These are phyloP conservation scores for Fusarium sp. DNA, from an alignment of 2,329 filamentous ascomycete species.

Conservation along the genomic window DNA sequence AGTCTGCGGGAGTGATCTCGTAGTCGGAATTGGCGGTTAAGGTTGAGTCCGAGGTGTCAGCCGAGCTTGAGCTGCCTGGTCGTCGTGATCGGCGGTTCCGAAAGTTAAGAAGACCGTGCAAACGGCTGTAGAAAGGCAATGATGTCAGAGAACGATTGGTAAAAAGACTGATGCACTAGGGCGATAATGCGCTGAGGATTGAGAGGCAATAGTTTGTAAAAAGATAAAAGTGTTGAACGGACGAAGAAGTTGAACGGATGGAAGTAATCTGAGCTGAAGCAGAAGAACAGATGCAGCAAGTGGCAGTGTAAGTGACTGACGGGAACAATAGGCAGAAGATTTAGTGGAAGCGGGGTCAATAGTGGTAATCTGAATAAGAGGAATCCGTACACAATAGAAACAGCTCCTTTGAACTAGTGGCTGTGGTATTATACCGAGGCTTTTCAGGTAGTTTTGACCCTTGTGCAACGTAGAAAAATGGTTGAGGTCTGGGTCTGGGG, in stretches of 20 bases:
- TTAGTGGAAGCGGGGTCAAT: not conserved
- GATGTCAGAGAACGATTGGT: slow-evolving; percentile 29
- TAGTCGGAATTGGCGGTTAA: slow-evolving; percentile 37
- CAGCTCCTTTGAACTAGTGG: not conserved
- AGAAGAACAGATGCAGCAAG: slow-evolving; percentile 1
- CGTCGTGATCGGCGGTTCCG: slow-evolving; percentile 39
- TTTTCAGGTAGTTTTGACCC: not conserved
- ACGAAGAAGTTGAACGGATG: not conserved
- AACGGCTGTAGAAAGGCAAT: slow-evolving; percentile 28
- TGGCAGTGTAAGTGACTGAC: slow-evolving; percentile 31
- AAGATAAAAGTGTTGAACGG: not conserved
- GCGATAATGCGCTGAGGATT: not conserved
- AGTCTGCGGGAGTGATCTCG: slow-evolving; percentile 29
- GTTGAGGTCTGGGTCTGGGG: not conserved
- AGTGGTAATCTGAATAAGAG: slow-evolving; percentile 5
- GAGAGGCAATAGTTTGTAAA: not conserved
- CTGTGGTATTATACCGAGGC: not conserved
- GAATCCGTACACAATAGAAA: slow-evolving; percentile 16
- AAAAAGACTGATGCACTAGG: not conserved
- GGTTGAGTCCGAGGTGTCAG: slow-evolving; percentile 33
- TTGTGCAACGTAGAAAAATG: slow-evolving; percentile 10
- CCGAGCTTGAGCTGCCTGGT: slow-evolving; percentile 37
- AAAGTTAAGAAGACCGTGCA: slow-evolving; percentile 39
- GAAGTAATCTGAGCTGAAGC: not conserved
- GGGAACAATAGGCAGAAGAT: slow-evolving; percentile 1